Conservation (phyloP, 2,329 filamentous ascomycete species). For the Gnomoniopsis smithogilvyi region DNA sequence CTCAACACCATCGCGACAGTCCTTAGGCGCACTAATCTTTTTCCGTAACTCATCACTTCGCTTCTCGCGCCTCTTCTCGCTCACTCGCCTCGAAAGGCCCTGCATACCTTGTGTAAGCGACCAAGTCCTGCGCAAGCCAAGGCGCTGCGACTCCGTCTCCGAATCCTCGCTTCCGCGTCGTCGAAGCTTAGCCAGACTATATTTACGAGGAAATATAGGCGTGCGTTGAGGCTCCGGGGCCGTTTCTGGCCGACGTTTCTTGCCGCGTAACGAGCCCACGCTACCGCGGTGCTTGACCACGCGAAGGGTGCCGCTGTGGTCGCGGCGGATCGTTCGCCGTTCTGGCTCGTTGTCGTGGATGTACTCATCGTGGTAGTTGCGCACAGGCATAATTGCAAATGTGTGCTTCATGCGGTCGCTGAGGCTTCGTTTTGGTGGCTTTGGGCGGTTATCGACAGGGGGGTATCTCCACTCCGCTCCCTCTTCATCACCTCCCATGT, state of each 20-base stretch:
- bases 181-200: constrained; percentile 23
- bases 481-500: constrained; percentile 28
- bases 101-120: constrained; percentile 33
- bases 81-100: constrained; percentile 48
- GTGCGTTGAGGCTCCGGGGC: constrained; percentile 26
- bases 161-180: constrained; percentile 6
- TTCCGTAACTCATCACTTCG: constrained; percentile 54
- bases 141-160: constrained; percentile 33
- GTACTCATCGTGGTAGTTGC: constrained; percentile 36
- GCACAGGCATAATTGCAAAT: constrained; percentile 57
- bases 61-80: constrained; percentile 57
- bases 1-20: constrained; percentile 56
- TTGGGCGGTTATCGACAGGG: constrained; percentile 43
- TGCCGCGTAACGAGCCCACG: constrained; percentile 34
- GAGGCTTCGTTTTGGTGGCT: constrained; percentile 43
- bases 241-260: constrained; percentile 33
- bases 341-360: constrained; percentile 36
- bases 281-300: constrained; percentile 55
- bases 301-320: constrained; percentile 56
- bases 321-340: constrained; percentile 56
- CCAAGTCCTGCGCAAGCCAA: constrained; percentile 30
- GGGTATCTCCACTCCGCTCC: constrained; percentile 25
- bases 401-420: constrained; percentile 55
- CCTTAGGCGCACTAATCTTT: constrained; percentile 58
- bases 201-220: constrained; percentile 28